These are phyloP conservation scores for Ceratocystiopsis minuta DNA, from an alignment of 2,329 filamentous ascomycete species.

Conservation along the genomic window DNA sequence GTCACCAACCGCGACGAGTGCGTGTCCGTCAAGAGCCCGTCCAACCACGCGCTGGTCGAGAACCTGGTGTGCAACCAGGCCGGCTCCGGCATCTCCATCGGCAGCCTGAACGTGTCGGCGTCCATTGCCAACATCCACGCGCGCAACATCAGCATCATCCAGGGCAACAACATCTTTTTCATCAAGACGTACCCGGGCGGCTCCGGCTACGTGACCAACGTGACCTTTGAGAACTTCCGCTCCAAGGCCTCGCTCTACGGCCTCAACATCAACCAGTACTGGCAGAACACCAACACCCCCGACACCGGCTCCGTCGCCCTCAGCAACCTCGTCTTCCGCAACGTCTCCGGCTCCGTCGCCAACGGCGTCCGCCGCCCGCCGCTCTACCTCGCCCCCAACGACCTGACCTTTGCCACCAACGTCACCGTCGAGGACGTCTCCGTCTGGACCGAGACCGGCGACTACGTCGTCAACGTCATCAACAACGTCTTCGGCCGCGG, in stretches of 20 bases:
- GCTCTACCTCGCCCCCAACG: constrained; percentile 16
- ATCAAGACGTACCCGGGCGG: constrained; percentile 22
- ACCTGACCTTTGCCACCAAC: constrained; percentile 15
- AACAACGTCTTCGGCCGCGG: constrained; percentile 18
- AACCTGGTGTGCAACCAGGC: constrained; percentile 19
- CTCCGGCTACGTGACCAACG: constrained; percentile 18
- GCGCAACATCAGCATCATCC: constrained; percentile 18
- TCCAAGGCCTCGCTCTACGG: constrained; percentile 7
- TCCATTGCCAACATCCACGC: constrained; percentile 16
- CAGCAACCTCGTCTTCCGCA: constrained; percentile 10
- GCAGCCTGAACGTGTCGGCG: constrained; percentile 16
- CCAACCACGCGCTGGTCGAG: constrained; percentile 17
- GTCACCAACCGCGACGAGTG: constrained; percentile 21
- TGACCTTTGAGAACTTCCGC: constrained; percentile 13
- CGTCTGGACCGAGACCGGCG: constrained; percentile 16
- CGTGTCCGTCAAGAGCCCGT: constrained; percentile 19
- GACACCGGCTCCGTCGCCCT: constrained; percentile 4
- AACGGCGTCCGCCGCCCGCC: constrained; percentile 14
- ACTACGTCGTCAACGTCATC: constrained; percentile 15
- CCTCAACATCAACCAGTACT: constrained; percentile 5
- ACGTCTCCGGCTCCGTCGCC: constrained; percentile 16
- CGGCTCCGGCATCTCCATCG: constrained; percentile 20
- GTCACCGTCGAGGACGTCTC: constrained; percentile 17
- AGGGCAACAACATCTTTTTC: constrained; percentile 19
- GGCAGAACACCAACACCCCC: constrained; percentile 3